phyloP scores from a whole-genome alignment of 1,284 basidiomycete genomes.

The Leccinum fallax region DNA sequence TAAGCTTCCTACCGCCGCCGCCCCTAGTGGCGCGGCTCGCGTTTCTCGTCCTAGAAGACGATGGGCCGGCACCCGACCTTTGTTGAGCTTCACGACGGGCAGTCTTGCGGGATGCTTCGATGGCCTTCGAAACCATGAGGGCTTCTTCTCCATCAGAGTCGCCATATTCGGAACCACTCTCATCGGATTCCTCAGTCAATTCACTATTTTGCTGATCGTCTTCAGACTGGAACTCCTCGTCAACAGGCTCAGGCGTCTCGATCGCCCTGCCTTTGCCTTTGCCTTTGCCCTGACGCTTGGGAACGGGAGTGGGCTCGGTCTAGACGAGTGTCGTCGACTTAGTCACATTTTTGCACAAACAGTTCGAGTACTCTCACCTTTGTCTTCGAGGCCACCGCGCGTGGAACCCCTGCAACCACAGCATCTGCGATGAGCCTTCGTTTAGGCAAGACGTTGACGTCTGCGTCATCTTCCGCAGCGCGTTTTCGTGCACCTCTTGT shows the following conservation, averaged over 20 bases:
- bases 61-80: constrained; percentile 46
- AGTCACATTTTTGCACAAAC: constrained; percentile 8
- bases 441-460: constrained; percentile 38
- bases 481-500: constrained; percentile 35
- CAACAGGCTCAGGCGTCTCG: constrained; percentile 33
- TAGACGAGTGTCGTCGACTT: constrained; percentile 15
- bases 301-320: constrained; percentile 1
- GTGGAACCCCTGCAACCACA: constrained; percentile 53
- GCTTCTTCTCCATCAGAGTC: constrained; percentile 45
- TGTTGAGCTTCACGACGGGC: constrained; percentile 39
- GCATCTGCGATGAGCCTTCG: constrained; percentile 43
- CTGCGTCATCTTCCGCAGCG: constrained; percentile 32
- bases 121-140: constrained; percentile 58
- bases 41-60: constrained; percentile 38
- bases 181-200: constrained; percentile 50
- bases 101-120: constrained; percentile 54
- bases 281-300: constrained; percentile 16
- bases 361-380: constrained; percentile 35
- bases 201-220: constrained; percentile 45
- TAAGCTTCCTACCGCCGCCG: constrained; percentile 7
- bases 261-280: constrained; percentile 28
- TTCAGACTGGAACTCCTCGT: constrained; percentile 38
- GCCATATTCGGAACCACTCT: constrained; percentile 62
- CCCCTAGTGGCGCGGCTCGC: constrained; percentile 43
- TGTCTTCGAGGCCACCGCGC: constrained; percentile 29